Percentiles rank a stretch among this genome's conserved stretches.
phyloP scores from a whole-genome alignment of 352 stramenopile genomes.

The Phytophthora citricola region DNA sequence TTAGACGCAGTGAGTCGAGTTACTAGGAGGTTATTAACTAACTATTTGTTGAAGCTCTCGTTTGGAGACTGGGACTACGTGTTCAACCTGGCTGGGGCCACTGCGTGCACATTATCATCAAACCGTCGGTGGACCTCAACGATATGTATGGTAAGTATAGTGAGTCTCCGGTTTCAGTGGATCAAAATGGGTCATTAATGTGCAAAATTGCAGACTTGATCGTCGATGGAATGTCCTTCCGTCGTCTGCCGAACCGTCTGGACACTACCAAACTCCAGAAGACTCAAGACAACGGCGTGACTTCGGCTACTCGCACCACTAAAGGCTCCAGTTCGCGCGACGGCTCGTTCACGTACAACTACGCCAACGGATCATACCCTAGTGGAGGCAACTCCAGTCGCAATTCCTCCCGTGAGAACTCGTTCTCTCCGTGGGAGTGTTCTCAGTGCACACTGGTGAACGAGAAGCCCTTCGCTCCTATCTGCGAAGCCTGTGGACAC shows the following conservation, averaged over 20 bases:
- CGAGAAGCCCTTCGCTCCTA: constrained; percentile 71
- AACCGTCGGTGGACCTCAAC: constrained; percentile 85
- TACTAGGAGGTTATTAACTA: neutral
- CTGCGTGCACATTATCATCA: constrained; percentile 88
- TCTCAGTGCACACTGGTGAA: constrained; percentile 80
- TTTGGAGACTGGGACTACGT: constrained; percentile 89
- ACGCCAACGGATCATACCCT: constrained; percentile 35
- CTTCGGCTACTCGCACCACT: constrained; percentile 31
- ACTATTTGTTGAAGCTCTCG: constrained; percentile 46
- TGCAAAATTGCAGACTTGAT: constrained; percentile 61
- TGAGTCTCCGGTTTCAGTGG: neutral
- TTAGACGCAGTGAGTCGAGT: neutral
- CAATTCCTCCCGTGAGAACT: constrained; percentile 56
- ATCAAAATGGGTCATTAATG: too few relatives aligned
- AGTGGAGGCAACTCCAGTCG: constrained; percentile 14
- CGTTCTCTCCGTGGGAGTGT: constrained; percentile 77
- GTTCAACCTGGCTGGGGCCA: constrained; percentile 84
- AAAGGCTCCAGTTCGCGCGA: constrained; percentile 30
- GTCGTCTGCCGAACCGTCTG: constrained; percentile 72
- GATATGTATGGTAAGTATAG: constrained; percentile 81
- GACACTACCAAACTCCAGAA: constrained; percentile 49
- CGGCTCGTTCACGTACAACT: constrained; percentile 55
- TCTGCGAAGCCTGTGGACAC: constrained; percentile 76
- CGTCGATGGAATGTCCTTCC: constrained; percentile 83
- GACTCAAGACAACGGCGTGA: constrained; percentile 33